These are phyloP conservation scores for Populus davidiana DNA, from an alignment of 345 rosid genomes.

Conservation along the genomic window DNA sequence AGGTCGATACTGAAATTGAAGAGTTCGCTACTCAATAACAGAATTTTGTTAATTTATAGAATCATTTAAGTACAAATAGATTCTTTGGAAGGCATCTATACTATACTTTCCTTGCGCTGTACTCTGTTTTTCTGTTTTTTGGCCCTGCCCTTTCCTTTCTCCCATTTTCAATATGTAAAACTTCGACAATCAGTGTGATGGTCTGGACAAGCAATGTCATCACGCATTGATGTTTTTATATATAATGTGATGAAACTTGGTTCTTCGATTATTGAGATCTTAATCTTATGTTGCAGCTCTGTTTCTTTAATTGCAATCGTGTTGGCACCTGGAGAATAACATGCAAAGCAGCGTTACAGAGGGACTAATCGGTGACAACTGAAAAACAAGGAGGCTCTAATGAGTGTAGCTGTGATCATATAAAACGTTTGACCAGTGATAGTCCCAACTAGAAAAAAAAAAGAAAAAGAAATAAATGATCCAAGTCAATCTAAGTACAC, in stretches of 20 bases:
- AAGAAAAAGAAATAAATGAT: too few species aligned
- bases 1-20: background rate
- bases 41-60: background rate
- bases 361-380: too few species aligned
- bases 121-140: too few species aligned
- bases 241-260: background rate
- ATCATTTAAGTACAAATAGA: background rate
- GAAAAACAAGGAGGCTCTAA: too few species aligned
- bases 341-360: too few species aligned
- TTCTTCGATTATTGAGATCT: background rate
- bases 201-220: background rate
- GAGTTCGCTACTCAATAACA: background rate
- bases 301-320: background rate
- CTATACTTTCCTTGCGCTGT: background rate
- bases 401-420: too few species aligned
- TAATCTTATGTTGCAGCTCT: background rate
- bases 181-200: background rate
- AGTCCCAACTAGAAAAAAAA: too few species aligned
- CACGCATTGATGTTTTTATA: background rate
- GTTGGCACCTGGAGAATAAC: background rate
- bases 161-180: background rate
- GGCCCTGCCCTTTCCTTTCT: too few species aligned
- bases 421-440: too few species aligned
- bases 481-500: too few species aligned
- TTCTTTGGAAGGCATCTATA: background rate